Base-by-base conservation (phyloP, 495 filamentous ascomycete species). In the Bombardia bombarda region DNA sequence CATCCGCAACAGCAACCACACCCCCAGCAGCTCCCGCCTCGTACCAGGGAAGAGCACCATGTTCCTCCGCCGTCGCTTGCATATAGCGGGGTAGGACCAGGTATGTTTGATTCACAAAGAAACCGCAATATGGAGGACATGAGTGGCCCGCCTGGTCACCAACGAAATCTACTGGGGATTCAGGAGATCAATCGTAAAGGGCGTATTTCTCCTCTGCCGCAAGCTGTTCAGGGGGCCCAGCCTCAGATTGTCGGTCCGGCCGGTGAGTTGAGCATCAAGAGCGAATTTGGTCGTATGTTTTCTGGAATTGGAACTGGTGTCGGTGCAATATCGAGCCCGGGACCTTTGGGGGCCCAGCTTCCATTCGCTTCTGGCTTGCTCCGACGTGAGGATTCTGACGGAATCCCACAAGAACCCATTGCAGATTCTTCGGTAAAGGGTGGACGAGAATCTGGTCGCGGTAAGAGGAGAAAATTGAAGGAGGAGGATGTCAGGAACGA, bases 211-310 rank as follows among this genome's bases (percentile, higher is more conserved):
- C 89, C 89, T 0, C 67, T 94, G 13, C 89, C 89, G 5, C 89
- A 95, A 63, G 88, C 89, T 8, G 89, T 95, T 3, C 89, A 95
- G 55, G 89, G 89, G 14, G 89, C 87, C 5, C 87, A 93, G 64
- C 83, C 80, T 23, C 83, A 86, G 49, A 73, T 79, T 25, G 71
- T 81, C 25, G 83, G 83, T 12, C 83, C 86, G 2, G 78, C 78
- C 18, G 83, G 80, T 5, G 87, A 93, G 51, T 81, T 88, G 0
- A 79, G 79, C 8, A 89, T 95, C 54, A 95, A 94, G 70, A 89
- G 80, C 57, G 89, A 94, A 53, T 84, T 95, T 56, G 87, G 87
- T 7, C 78, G 86, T 23, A 90, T 95, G 67, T 95, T 95, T 63
- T 84, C 85, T 3, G 89, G 89, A 16, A 84, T 95, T 51, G 88